Conservation (phyloP, 208 protist species). For the Trypanosoma caninum region DNA sequence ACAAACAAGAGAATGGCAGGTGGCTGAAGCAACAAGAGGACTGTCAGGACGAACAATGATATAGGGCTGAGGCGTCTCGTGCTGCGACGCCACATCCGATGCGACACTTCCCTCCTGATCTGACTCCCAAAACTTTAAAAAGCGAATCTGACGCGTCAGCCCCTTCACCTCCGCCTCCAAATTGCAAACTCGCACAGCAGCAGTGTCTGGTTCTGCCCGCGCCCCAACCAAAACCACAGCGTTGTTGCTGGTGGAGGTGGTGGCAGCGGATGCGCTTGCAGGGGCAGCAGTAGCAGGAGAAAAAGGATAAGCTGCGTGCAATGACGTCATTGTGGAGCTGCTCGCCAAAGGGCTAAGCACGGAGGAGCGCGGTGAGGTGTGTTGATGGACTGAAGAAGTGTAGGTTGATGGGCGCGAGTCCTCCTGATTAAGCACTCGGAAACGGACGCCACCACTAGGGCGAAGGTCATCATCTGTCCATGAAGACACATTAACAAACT, state of each 20-base stretch:
- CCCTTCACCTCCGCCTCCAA: slow-evolving; percentile 25
- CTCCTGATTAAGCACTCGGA: slow-evolving; percentile 19
- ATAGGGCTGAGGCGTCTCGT: slow-evolving; percentile 16
- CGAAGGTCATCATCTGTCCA: slow-evolving; percentile 4
- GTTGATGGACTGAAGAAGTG: slow-evolving; percentile 15
- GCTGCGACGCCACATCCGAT: slow-evolving; percentile 10
- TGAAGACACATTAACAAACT: neutral
- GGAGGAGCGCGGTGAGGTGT: neutral
- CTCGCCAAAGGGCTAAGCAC: neutral
- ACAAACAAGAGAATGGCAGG: slow-evolving; percentile 19
- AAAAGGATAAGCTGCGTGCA: neutral
- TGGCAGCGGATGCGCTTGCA: neutral
- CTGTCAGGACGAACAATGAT: slow-evolving; percentile 14
- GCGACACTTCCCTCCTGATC: slow-evolving; percentile 3
- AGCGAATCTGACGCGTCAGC: slow-evolving; percentile 13
- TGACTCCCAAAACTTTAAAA: slow-evolving; percentile 16
- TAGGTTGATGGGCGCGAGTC: slow-evolving; percentile 8
- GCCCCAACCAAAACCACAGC: neutral
- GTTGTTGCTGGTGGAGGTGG: neutral
- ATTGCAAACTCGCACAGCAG: slow-evolving; percentile 13
- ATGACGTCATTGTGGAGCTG: neutral
- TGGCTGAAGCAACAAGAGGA: slow-evolving; percentile 25
- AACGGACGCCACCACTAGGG: slow-evolving; percentile 11
- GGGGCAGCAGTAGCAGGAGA: neutral
- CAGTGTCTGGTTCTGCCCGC: neutral